A percentile compares a stretch with the other conserved stretches of the same genome.
phyloP scores from a whole-genome alignment of 2,329 filamentous ascomycete species.

The Epichloe bromicola region DNA sequence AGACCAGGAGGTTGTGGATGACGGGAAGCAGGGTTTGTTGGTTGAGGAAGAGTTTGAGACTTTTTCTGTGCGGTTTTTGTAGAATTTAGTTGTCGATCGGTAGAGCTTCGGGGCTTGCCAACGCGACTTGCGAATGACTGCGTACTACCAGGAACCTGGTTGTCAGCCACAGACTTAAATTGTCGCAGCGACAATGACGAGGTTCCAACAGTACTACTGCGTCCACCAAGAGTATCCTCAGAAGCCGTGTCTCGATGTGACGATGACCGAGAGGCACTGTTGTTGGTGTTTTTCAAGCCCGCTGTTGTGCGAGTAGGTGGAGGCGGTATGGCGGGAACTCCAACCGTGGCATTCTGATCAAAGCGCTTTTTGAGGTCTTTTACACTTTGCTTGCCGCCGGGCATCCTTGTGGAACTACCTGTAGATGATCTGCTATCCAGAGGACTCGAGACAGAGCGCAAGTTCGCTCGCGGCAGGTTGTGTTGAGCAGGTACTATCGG shows the following conservation, averaged over 20 bases:
- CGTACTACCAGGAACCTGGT: conserved; percentile 38
- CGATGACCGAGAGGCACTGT: neutral
- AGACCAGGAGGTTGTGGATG: conserved; percentile 34
- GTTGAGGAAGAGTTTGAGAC: conserved; percentile 22
- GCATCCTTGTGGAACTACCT: conserved; percentile 17
- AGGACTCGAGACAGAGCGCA: conserved; percentile 45
- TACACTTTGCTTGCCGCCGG: conserved; percentile 49
- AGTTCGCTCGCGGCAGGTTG: conserved; percentile 26
- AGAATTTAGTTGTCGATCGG: conserved; percentile 21
- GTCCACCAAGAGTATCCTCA: neutral
- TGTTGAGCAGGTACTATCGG: conserved; percentile 27
- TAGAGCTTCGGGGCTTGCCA: conserved; percentile 32
- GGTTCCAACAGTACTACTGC: conserved; percentile 1
- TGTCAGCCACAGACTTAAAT: conserved; percentile 34
- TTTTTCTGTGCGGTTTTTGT: conserved; percentile 21
- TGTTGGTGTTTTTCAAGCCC: neutral
- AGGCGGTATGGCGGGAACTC: neutral
- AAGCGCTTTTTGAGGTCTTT: conserved; percentile 71
- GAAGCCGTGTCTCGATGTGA: conserved; percentile 8
- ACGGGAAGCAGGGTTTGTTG: conserved; percentile 20
- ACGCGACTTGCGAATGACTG: conserved; percentile 49
- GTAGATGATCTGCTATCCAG: conserved; percentile 28
- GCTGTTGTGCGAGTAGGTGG: neutral
- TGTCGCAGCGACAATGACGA: conserved; percentile 27
- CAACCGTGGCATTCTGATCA: conserved; percentile 40